Percentiles rank a stretch among this genome's conserved stretches.
These are phyloP conservation scores for Agaricus blazei DNA, from an alignment of 768 basidiomycete species.

Conservation along the genomic window DNA sequence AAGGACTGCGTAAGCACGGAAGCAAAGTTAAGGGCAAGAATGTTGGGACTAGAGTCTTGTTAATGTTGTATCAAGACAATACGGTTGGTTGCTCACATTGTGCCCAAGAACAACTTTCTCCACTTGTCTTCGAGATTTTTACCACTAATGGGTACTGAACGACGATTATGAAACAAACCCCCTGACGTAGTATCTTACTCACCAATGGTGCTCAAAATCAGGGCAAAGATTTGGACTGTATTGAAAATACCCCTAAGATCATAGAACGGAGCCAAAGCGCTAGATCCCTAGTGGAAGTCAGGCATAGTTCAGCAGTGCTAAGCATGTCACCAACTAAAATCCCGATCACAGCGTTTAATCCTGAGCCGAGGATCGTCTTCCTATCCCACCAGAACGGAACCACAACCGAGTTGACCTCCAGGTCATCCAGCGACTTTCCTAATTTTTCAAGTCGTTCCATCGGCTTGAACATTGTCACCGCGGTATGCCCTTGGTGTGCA, in stretches of 20 bases:
- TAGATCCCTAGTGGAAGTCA: constrained; percentile 51
- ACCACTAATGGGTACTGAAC: constrained; percentile 33
- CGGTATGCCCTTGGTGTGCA: constrained; percentile 4
- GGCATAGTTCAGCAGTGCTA: no score
- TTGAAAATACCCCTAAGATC: constrained; percentile 66
- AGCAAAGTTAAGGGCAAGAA: constrained; percentile 71
- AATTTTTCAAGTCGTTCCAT: constrained; percentile 49
- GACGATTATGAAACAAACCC: background rate
- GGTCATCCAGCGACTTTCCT: constrained; percentile 48
- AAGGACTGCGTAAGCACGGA: constrained; percentile 55
- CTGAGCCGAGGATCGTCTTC: constrained; percentile 41
- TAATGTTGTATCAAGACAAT: background rate
- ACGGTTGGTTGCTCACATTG: constrained; percentile 43
- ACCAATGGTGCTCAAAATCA: constrained; percentile 67
- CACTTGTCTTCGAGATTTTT: constrained; percentile 41
- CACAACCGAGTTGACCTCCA: constrained; percentile 49
- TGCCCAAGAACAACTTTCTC: constrained; percentile 58
- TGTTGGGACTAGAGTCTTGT: constrained; percentile 49
- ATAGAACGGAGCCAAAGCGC: constrained; percentile 61
- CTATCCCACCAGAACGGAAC: constrained; percentile 53
- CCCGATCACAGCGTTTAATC: constrained; percentile 45
- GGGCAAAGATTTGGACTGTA: constrained; percentile 66
- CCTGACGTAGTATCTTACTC: constrained; percentile 4
- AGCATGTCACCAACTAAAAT: constrained; percentile 39
- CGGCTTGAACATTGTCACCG: constrained; percentile 50